phyloP scores from a whole-genome alignment of 306 rosid species.

The Dalbergia oliveri region DNA sequence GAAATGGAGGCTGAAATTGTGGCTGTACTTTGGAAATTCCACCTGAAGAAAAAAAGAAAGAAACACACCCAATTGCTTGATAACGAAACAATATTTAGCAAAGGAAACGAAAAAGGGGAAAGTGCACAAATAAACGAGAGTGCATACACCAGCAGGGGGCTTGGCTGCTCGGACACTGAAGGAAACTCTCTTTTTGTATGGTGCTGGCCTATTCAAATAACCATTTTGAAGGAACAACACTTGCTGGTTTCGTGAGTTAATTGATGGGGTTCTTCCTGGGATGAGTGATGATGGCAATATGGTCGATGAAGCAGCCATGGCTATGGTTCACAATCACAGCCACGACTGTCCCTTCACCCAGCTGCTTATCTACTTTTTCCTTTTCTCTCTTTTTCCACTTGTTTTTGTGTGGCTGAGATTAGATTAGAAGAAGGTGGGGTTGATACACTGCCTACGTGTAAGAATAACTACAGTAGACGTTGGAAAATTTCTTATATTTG shows the following conservation, averaged over 20 bases:
- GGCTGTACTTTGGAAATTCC: conserved; percentile 84
- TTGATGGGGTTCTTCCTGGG: conserved; percentile 42
- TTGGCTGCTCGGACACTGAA: conserved; percentile 73
- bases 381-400: neutral
- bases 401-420: conserved; percentile 42
- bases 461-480: neutral
- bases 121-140: conserved; percentile 1
- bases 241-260: conserved; percentile 41
- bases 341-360: neutral
- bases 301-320: conserved; percentile 72
- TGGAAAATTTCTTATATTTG: too few relatives aligned
- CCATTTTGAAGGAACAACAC: conserved; percentile 43
- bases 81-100: neutral
- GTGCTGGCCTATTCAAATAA: neutral
- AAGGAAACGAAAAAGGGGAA: neutral
- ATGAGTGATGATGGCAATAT: conserved; percentile 57
- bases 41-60: conserved; percentile 55
- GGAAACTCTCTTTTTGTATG: conserved; percentile 43
- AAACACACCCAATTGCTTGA: conserved; percentile 35
- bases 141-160: conserved; percentile 79
- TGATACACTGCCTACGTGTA: conserved; percentile 28
- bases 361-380: conserved; percentile 41
- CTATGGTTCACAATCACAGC: neutral
- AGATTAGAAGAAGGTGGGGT: conserved; percentile 19
- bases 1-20: conserved; percentile 72